Base-by-base conservation (phyloP, 2,329 filamentous ascomycete genomes). In the Penicillium rolfsii region DNA sequence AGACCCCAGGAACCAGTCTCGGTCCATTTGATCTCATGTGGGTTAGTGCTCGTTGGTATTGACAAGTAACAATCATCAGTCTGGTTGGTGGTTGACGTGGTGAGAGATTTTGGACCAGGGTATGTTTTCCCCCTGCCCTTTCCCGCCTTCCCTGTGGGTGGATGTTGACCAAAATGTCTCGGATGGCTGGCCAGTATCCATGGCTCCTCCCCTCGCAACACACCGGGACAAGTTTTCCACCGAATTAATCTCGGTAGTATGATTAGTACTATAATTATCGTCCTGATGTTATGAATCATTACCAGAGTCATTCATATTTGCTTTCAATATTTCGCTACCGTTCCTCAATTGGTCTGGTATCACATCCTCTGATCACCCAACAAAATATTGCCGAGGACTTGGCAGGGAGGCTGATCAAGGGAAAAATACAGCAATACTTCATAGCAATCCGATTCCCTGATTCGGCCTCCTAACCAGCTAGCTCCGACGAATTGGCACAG, bases 291-390 rank as follows among this genome's bases (percentile, higher is more conserved):
- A 4, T 30, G 24, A 28, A 12, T 46, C 43, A 46, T n/a, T 19
- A 33, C 35, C n/a, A 16, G n/a, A n/a, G n/a, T 50, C 26, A 19
- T 22, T 11, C 3, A 35, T 6, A 26, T n/a, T 16, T 46, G 52
- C 16, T 30, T 14, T 6, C 19, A 22, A 22, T 36, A 36, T 26
- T 52, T 7, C 28, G n/a, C 33, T 53, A 36, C 26, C 40, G 43
- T 58, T 52, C 54, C 22, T 12, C 30, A 58, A 53, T 57, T 28
- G 22, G 48, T 38, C 59, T 46, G 35, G 57, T 62, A n/a, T 58
- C 50, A 35, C 36, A 36, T 19, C 12, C 22, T 26, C 19, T 12
- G 35, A 48, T 14, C 6, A n/a, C 9, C 12, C 24, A 14, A 16
- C 24, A 46, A 9, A 6, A 16, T 48, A 48, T 8, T 28, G 12